Base-by-base conservation (phyloP, 805 yeast genomes). In the Vanderwaltozyma yarrowii region DNA sequence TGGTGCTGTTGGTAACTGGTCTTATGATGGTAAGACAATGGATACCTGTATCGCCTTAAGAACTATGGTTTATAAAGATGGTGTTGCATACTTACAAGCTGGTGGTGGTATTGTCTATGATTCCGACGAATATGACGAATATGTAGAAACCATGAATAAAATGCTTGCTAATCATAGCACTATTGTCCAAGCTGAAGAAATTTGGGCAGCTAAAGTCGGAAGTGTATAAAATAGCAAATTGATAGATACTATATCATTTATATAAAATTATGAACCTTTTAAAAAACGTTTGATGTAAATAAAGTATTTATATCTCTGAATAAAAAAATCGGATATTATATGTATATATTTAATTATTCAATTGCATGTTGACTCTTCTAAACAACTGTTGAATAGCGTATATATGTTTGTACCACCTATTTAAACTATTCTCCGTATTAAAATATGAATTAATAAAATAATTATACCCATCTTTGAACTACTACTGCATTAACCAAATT, bases 71-170 rank as follows among this genome's bases (percentile, higher is more conserved):
- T 80, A 74, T 56, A 92, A 92, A 57, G 85, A 89, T 49, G 89
- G 88, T 19, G 69, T 74, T 37, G 96, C 96, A 0, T 89, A 87
- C 53, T 69, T 92, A 50, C 99, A 92, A 68, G 97, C 98, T 2
- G 98, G 99, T 46, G 99, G 99, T 40, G 99, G 99, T 42, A 92
- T 92, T 58, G 98, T 92, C 18, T 80, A 69, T 58, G 98, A 92
- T 59, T 81, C 94, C 45, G 96, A 92, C 59, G 95, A 94, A 40
- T 78, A 80, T 52, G 98, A 89, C 45, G 98, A 92, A 66, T 92
- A 87, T 60, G 67, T 87, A 34, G 98, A 92, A 67, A 92, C 97
- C 2, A 80, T 92, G 81, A 92, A 92, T 70, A 92, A 92, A 67
- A 87, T 92, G 95, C 77, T 72, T 66, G 94, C 97, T 40, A 92